These are phyloP conservation scores for Atkinsonella texensis DNA, from an alignment of 2,329 filamentous ascomycete genomes.

Conservation along the genomic window DNA sequence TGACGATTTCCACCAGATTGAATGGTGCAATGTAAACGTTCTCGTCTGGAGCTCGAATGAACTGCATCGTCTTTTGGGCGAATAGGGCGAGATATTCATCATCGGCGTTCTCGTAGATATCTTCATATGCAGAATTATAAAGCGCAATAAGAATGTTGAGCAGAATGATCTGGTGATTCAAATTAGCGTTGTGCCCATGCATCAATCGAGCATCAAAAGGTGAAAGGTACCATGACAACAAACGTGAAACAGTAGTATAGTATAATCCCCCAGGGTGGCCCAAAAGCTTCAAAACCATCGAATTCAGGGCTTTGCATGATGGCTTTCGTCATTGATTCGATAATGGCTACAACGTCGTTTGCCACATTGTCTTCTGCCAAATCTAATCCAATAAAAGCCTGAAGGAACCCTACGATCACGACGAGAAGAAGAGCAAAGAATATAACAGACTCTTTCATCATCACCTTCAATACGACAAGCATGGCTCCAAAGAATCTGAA, in stretches of 20 bases:
- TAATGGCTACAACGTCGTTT: slow-evolving; percentile 60
- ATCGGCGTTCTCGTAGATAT: slow-evolving; percentile 84
- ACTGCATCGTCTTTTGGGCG: slow-evolving; percentile 89
- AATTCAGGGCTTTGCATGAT: slow-evolving; percentile 92
- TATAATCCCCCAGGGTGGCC: slow-evolving; percentile 83
- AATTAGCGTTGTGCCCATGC: not conserved
- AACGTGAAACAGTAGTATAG: slow-evolving; percentile 98
- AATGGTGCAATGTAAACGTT: slow-evolving; percentile 97
- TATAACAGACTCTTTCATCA: slow-evolving; percentile 89
- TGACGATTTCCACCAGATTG: slow-evolving; percentile 81
- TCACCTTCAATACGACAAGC: slow-evolving; percentile 90
- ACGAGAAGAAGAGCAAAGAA: slow-evolving; percentile 88
- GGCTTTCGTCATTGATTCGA: slow-evolving; percentile 76
- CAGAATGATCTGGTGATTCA: slow-evolving; percentile 45
- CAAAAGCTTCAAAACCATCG: slow-evolving; percentile 75
- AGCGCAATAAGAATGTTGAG: slow-evolving; percentile 95
- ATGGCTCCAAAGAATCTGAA: slow-evolving; percentile 96
- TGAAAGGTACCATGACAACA: slow-evolving; percentile 69
- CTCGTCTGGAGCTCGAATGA: slow-evolving; percentile 90
- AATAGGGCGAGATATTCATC: slow-evolving; percentile 95
- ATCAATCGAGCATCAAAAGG: not conserved
- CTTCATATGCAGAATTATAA: slow-evolving; percentile 93
- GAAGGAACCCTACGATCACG: slow-evolving; percentile 76
- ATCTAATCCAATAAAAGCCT: slow-evolving; percentile 88
- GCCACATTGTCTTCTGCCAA: slow-evolving; percentile 61